Conservation (phyloP, 1,284 basidiomycete genomes). For the Cutaneotrichosporon daszewskae region DNA sequence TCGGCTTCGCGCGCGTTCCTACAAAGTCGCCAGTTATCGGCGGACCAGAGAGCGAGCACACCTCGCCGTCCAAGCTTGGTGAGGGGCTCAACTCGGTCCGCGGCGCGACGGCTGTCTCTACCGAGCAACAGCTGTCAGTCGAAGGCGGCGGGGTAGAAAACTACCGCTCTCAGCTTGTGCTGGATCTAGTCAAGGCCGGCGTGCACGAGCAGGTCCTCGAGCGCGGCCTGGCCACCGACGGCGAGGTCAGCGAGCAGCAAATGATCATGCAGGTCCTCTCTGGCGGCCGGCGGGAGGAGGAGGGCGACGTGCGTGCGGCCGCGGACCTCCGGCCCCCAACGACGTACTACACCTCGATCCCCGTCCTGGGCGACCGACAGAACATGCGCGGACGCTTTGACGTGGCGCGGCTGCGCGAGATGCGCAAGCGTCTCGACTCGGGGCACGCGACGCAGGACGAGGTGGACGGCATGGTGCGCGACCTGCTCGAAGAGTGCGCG, state of each 20-base stretch:
- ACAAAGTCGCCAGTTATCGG: slow-evolving; percentile 56
- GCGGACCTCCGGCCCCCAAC: slow-evolving; percentile 47
- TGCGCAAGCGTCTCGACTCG: slow-evolving; percentile 82
- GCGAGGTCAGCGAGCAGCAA: slow-evolving; percentile 79
- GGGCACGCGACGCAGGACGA: slow-evolving; percentile 77
- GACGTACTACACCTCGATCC: slow-evolving; percentile 88
- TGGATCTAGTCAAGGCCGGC: slow-evolving; percentile 84
- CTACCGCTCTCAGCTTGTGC: slow-evolving; percentile 80
- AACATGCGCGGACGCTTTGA: slow-evolving; percentile 79
- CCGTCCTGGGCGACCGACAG: slow-evolving; percentile 71
- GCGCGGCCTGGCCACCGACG: slow-evolving; percentile 43
- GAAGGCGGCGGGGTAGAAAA: slow-evolving; percentile 85
- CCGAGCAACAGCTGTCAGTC: slow-evolving; percentile 72
- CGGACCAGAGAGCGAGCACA: slow-evolving; percentile 27
- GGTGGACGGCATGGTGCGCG: slow-evolving; percentile 79
- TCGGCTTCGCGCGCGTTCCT: slow-evolving; percentile 93
- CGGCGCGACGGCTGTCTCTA: slow-evolving; percentile 76
- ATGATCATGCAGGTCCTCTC: slow-evolving; percentile 92
- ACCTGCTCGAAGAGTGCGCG: slow-evolving; percentile 70
- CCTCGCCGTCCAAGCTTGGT: slow-evolving; percentile 56
- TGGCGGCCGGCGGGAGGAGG: slow-evolving; percentile 67
- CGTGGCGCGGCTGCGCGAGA: slow-evolving; percentile 85
- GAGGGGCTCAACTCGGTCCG: slow-evolving; percentile 60
- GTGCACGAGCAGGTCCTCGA: slow-evolving; percentile 57
- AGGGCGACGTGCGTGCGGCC: slow-evolving; percentile 72